Evolutionary conservation across 1,284 basidiomycete species (phyloP), one percentile per base, ranked within the genome.

Genomic region (Marasmius tenuissimus): DNA sequence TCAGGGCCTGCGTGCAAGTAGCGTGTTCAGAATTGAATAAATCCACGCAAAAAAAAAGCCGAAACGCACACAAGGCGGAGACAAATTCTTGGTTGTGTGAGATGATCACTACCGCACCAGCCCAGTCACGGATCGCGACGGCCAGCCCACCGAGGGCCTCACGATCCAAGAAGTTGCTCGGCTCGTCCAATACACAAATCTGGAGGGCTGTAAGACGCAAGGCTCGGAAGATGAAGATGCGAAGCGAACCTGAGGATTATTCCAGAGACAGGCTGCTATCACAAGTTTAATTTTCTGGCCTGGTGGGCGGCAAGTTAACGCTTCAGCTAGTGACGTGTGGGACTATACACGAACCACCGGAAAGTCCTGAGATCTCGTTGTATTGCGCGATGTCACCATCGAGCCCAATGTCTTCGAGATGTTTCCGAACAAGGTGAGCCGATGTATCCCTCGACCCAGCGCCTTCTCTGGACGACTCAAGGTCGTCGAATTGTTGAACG

Each of bases 211-310:
- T 61, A 42, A 50, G 51, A 55, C 54, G 56, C 34, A 60, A 27
- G 45, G 58, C 59, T 57, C 18, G n/a, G 50, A 35, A 53, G n/a
- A 58, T 33, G 20, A 18, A 10, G 47, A 14, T 57, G 53, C 11
- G 34, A 38, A 4, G 65, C 73, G 58, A 71, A 92, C 89, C 81
- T 95, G 94, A 40, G 93, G 93, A 71, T 95, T 94, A 76, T 96
- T 96, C 93, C 96, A 97, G 64, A 98, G 82, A 73, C 94, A 94
- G 40, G 95, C 95, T 9, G 91, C 94, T 70, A 97, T 94, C 68
- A 97, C 95, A 52, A 97, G 87, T 81, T 98, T 98, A 78, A 98
- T 97, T 79, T 98, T 98, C 75, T 98, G 96, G 62, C 96, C 83
- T 85, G 63, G 61, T 69, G n/a, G 58, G 52, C 61, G 49, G 62